Percentiles rank a stretch among this genome's conserved stretches.
These are phyloP conservation scores for Pyrus bretschneideri DNA, from an alignment of 306 rosid species.

Conservation along the genomic window DNA sequence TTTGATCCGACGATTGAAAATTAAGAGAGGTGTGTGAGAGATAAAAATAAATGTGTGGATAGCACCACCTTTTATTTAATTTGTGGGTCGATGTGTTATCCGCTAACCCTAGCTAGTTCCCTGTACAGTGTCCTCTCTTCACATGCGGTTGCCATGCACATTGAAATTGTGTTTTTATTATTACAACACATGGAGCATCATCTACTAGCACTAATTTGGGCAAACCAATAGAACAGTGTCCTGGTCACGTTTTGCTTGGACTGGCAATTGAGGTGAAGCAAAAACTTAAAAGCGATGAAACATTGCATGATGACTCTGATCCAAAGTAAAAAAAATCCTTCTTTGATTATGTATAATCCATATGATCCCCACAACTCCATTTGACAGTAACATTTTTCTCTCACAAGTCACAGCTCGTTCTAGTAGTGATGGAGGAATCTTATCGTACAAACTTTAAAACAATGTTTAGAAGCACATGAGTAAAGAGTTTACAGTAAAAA, in stretches of 20 bases:
- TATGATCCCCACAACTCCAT: background rate
- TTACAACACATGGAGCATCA: conserved; percentile 23
- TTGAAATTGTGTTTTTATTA: background rate
- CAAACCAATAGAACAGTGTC: conserved; percentile 5
- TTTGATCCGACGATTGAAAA: too few species aligned
- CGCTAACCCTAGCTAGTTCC: background rate
- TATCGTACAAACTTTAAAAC: background rate
- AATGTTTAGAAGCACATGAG: background rate
- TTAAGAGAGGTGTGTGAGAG: too few species aligned
- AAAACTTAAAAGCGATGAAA: background rate
- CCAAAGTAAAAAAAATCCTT: background rate
- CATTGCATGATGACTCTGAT: background rate
- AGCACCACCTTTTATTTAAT: background rate
- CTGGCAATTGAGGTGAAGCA: conserved; percentile 13
- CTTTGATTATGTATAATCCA: background rate
- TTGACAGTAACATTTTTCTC: background rate
- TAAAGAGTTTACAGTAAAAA: background rate
- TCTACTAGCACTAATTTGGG: background rate
- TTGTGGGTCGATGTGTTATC: background rate
- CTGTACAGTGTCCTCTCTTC: background rate
- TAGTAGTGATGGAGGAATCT: background rate
- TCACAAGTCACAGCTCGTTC: background rate
- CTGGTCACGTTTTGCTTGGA: conserved; percentile 12
- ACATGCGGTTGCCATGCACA: conserved; percentile 3
- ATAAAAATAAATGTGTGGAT: too few species aligned